Evolutionary conservation across 2,329 filamentous ascomycete species (phyloP), one percentile per base, ranked within the genome.

Genomic region (Metarhizium anisopliae): DNA sequence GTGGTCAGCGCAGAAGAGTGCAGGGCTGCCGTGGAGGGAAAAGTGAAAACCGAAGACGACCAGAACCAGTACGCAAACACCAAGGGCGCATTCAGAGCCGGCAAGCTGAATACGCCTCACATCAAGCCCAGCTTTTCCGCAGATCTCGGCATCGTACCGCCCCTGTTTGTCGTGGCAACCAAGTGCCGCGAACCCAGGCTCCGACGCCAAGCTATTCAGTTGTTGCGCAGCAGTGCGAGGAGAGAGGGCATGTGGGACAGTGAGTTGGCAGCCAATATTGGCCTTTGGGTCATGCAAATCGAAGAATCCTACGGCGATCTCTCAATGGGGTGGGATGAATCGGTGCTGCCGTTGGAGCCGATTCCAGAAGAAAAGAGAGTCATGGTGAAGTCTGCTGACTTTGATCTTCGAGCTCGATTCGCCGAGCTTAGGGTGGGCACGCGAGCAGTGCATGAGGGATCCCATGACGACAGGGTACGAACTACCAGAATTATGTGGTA

Each of bases 221-320:
- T 88, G 42, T 69, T 88, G 55, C 74, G 76, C 52, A 81, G 76
- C 60, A 83, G 79, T 62, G 78, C 82, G 7, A 75, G 84, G 50
- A 74, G 84, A 51, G 85, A 88, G 68, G 84, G 82, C 25, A 84
- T 87, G 76, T 88, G 85, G 85, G 84, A 89, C 62, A 84, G 80
- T 61, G 77, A 81, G 59, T 72, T 84, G 58, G 73, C 76, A 11
- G 80, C 80, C 1, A 74, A 74, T 7, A 82, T 84, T 60, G 77
- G 75, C 50, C 72, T 72, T 56, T 83, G 80, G 79, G 72, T 83
- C 42, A 75, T 79, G 65, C 68, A 73, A 8, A 72, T 83, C 16
- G 81, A 84, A 60, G 81, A 84, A 60, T 73, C 72, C 6, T 72
- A 74, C 2, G 56, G 59, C 7, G 29, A 20, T 14, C 16, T 38